phyloP scores from a whole-genome alignment of 108 stramenopile genomes.

The Bacterosira constricta region DNA sequence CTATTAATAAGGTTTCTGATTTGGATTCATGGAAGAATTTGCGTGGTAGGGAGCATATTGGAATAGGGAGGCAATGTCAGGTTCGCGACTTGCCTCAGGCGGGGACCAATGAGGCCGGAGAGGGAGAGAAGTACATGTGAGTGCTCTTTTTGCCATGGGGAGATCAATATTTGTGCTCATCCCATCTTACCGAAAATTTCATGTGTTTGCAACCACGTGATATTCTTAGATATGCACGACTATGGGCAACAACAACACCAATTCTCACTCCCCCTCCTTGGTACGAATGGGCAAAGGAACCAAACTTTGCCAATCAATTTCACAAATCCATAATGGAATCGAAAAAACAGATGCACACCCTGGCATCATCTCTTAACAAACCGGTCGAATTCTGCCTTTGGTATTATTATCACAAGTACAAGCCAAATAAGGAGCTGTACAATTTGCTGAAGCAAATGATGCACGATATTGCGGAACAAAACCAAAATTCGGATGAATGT shows the following conservation, averaged over 20 bases:
- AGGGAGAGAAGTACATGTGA: constrained; percentile 12
- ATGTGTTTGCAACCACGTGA: background rate
- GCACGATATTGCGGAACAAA: background rate
- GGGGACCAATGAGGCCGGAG: background rate
- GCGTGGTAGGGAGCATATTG: background rate
- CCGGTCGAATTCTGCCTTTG: constrained; percentile 40
- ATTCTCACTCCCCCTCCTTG: background rate
- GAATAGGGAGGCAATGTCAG: constrained; percentile 19
- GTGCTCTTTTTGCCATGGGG: constrained; percentile 18
- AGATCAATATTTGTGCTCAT: background rate
- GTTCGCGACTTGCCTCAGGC: constrained; percentile 10
- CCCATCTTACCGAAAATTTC: background rate
- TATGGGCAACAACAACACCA: constrained; percentile 8
- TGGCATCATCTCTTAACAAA: constrained; percentile 10
- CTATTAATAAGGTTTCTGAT: too few relatives aligned
- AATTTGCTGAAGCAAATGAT: background rate
- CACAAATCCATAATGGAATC: constrained; percentile 22
- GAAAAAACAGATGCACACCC: constrained; percentile 23
- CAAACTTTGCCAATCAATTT: constrained; percentile 12
- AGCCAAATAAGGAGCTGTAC: background rate
- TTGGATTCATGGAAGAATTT: background rate
- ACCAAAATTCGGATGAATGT: background rate
- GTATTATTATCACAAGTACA: constrained; percentile 46
- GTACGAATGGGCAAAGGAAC: constrained; percentile 22
- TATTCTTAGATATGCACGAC: constrained; percentile 3